Conservation (phyloP, 306 rosid genomes). For the Inga leiocalycina region DNA sequence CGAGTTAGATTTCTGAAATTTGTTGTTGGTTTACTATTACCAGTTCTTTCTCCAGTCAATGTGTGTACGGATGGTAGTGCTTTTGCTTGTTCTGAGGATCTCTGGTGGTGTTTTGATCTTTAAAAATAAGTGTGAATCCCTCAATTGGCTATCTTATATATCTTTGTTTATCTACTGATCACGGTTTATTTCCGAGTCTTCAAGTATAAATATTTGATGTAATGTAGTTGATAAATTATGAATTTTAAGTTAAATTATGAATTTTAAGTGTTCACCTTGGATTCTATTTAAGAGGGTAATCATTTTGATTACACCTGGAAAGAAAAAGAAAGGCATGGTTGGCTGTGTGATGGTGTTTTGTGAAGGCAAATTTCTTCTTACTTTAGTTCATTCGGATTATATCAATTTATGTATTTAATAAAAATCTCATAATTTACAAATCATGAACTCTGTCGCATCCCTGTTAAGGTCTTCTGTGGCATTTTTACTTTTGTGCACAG, state of each 20-base stretch:
- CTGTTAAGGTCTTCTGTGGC: no score
- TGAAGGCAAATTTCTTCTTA: not conserved
- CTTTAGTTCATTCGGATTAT: not conserved
- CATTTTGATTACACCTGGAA: conserved; percentile 7
- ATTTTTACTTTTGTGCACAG: no score
- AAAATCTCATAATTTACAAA: no score
- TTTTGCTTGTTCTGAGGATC: conserved; percentile 11
- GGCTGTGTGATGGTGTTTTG: conserved; percentile 1
- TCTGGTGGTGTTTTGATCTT: not conserved
- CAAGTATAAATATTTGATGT: conserved; percentile 31
- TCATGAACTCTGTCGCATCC: no score
- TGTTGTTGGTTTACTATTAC: no score
- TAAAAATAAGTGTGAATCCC: not conserved
- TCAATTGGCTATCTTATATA: conserved; percentile 21
- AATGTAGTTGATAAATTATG: conserved; percentile 38
- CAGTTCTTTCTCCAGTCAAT: no score
- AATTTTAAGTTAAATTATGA: conserved; percentile 41
- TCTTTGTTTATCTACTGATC: not conserved
- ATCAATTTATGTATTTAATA: no score
- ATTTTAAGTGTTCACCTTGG: conserved; percentile 27
- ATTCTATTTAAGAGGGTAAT: conserved; percentile 30
- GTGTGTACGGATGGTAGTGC: conserved; percentile 59
- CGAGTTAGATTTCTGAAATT: no score
- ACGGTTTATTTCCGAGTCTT: conserved; percentile 15
- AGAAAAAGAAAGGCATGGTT: not conserved